Evolutionary conservation across 2,329 filamentous ascomycete genomes (phyloP).

Genomic region (Didymella keratinophila): DNA sequence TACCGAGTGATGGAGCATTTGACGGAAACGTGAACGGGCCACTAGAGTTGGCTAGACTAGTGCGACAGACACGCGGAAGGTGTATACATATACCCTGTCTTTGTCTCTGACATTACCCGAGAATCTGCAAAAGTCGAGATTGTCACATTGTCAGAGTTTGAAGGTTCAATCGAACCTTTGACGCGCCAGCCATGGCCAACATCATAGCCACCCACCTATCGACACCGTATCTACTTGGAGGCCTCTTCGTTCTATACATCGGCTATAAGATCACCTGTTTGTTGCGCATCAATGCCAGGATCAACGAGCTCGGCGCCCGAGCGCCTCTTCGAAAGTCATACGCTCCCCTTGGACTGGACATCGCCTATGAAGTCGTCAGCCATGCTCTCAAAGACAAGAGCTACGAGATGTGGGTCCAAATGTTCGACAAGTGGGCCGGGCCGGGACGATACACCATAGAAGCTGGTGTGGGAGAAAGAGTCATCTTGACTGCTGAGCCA

Average conservation of each 20-base stretch:
- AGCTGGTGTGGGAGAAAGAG: slow-evolving; percentile 63
- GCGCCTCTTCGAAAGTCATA: slow-evolving; percentile 54
- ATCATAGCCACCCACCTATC: slow-evolving; percentile 29
- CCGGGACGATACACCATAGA: slow-evolving; percentile 67
- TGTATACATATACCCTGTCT: slow-evolving; percentile 16
- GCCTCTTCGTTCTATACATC: slow-evolving; percentile 30
- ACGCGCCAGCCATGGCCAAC: slow-evolving; percentile 33
- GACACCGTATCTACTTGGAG: slow-evolving; percentile 34
- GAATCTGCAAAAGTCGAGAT: neutral
- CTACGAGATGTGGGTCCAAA: slow-evolving; percentile 66
- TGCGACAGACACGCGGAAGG: slow-evolving; percentile 12
- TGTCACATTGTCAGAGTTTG: neutral
- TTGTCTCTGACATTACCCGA: neutral
- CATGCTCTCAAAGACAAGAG: slow-evolving; percentile 63
- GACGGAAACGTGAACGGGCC: slow-evolving; percentile 4
- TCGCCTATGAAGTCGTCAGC: slow-evolving; percentile 66
- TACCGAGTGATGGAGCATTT: neutral
- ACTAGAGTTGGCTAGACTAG: slow-evolving; percentile 7
- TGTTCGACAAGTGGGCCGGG: slow-evolving; percentile 56
- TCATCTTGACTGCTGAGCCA: slow-evolving; percentile 79
- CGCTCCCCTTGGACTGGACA: slow-evolving; percentile 65
- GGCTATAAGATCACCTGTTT: slow-evolving; percentile 27
- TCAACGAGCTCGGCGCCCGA: slow-evolving; percentile 54
- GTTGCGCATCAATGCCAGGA: slow-evolving; percentile 46
- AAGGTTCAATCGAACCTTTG: neutral